A percentile compares a stretch with the other conserved stretches of the same genome.
phyloP scores from a whole-genome alignment of 1,284 basidiomycete species.

The Puccinia triticina region DNA sequence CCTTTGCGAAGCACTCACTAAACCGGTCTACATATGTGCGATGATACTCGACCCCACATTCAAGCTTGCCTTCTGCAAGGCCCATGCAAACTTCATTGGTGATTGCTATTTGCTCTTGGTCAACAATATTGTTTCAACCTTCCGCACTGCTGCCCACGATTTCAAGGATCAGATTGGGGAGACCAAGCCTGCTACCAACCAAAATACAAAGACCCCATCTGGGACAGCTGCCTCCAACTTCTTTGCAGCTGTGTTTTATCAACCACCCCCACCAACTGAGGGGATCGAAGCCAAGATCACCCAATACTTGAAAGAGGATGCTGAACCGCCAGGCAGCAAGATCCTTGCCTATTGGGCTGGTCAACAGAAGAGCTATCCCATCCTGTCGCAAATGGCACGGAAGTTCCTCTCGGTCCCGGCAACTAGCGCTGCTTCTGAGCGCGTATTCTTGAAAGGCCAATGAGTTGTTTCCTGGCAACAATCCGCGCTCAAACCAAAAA shows the following conservation, averaged over 20 bases:
- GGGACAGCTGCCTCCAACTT: too few species aligned
- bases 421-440: neutral
- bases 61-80: neutral
- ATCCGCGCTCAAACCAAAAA: neutral
- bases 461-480: neutral
- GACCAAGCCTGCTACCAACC: neutral
- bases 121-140: neutral
- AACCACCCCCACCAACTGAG: neutral
- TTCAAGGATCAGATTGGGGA: neutral
- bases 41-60: neutral
- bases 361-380: neutral
- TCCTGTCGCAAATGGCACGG: neutral
- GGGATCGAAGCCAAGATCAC: neutral
- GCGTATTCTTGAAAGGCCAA: neutral
- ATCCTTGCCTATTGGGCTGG: neutral
- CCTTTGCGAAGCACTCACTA: neutral
- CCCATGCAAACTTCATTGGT: neutral
- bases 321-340: neutral
- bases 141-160: neutral
- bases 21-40: neutral
- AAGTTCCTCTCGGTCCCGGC: neutral
- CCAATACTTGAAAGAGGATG: neutral
- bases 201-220: neutral
- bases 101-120: neutral
- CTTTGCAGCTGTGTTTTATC: too few species aligned